Percentiles rank a stretch among this genome's conserved stretches.
Evolutionary conservation across 768 basidiomycete species (phyloP).

Genomic region (Tulasnella sp.): DNA sequence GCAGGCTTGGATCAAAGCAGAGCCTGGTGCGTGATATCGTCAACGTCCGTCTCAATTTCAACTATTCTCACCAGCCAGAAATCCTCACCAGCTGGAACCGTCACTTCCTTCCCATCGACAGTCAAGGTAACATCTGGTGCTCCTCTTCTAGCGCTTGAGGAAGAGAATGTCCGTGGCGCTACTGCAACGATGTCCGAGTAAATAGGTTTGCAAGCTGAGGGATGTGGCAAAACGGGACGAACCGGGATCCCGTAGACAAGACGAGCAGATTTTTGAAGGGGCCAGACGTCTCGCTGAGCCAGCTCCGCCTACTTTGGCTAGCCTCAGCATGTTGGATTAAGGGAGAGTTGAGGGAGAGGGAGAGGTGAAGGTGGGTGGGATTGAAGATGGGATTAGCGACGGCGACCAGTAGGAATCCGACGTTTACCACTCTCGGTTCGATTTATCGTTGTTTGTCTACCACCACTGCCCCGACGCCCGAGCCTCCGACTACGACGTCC

Average conservation of each 20-base stretch:
- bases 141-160: slow-evolving; percentile 51
- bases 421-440: background rate
- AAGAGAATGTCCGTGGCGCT: slow-evolving; percentile 15
- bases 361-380: background rate
- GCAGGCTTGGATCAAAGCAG: slow-evolving; percentile 94
- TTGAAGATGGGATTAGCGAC: background rate
- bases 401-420: background rate
- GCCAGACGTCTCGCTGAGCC: background rate
- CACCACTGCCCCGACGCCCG: no score
- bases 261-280: background rate
- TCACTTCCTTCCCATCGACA: slow-evolving; percentile 94
- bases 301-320: background rate
- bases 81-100: slow-evolving; percentile 81
- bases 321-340: background rate
- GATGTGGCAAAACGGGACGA: slow-evolving; percentile 2
- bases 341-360: background rate
- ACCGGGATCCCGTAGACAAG: slow-evolving; percentile 1
- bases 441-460: background rate
- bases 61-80: background rate
- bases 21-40: slow-evolving; percentile 36
- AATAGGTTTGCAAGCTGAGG: background rate
- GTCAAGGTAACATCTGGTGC: slow-evolving; percentile 77
- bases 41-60: background rate
- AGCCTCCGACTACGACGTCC: no score
- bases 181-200: background rate